Evolutionary conservation across 306 rosid species (phyloP).

Genomic region (Trifolium dubium): DNA sequence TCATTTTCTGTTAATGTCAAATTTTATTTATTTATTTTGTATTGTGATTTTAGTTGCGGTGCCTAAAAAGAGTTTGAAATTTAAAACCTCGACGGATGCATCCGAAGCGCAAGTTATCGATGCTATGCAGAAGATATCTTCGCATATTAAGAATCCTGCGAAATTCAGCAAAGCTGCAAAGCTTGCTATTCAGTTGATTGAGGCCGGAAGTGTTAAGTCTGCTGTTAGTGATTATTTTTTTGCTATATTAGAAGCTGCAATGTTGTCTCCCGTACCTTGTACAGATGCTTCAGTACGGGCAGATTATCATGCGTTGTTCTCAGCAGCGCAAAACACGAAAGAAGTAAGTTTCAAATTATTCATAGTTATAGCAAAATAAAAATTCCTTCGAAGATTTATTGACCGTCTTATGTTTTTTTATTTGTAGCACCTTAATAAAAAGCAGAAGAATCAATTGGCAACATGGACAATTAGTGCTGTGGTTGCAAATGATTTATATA

Average conservation of each 20-base stretch:
- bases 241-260: slow-evolving; percentile 78
- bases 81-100: slow-evolving; percentile 87
- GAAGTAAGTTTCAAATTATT: slow-evolving; percentile 55
- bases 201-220: slow-evolving; percentile 88
- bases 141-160: slow-evolving; percentile 79
- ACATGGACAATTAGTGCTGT: slow-evolving; percentile 72
- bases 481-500: slow-evolving; percentile 76
- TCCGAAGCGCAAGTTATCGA: slow-evolving; percentile 81
- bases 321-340: slow-evolving; percentile 60
- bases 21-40: slow-evolving; percentile 29
- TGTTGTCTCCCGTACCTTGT: slow-evolving; percentile 70
- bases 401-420: slow-evolving; percentile 13
- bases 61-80: slow-evolving; percentile 76
- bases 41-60: slow-evolving; percentile 53
- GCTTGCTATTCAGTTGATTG: slow-evolving; percentile 87
- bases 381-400: background rate
- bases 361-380: background rate
- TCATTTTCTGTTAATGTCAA: slow-evolving; percentile 24
- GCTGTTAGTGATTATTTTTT: slow-evolving; percentile 69
- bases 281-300: slow-evolving; percentile 77
- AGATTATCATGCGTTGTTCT: slow-evolving; percentile 76
- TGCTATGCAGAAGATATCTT: slow-evolving; percentile 93
- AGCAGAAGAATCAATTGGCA: slow-evolving; percentile 75
- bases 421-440: slow-evolving; percentile 69
- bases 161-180: slow-evolving; percentile 89